Conservation (phyloP, 2,329 filamentous ascomycete genomes). For the Aspergillus tamarii region DNA sequence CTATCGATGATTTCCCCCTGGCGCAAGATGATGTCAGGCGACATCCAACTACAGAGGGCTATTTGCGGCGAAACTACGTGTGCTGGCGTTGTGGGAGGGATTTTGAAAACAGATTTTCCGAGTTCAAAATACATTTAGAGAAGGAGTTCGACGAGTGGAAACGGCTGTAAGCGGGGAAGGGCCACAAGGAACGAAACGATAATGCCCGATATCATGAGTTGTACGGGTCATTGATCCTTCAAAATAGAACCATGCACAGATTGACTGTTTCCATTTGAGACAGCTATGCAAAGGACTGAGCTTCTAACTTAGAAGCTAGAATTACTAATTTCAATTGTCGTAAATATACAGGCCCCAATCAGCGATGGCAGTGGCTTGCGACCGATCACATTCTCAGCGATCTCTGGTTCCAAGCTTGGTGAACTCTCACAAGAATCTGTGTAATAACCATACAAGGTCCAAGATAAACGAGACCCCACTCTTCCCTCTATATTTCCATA, state of each 20-base stretch:
- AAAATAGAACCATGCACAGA: too few relatives aligned
- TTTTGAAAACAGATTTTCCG: slow-evolving; percentile 74
- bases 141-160: slow-evolving; percentile 78
- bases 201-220: too few relatives aligned
- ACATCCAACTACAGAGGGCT: slow-evolving; percentile 59
- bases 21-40: slow-evolving; percentile 65
- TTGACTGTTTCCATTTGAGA: too few relatives aligned
- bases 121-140: slow-evolving; percentile 74
- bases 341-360: slow-evolving; percentile 30
- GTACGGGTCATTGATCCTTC: too few relatives aligned
- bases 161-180: slow-evolving; percentile 52
- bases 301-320: slow-evolving; percentile 18
- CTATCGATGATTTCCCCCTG: slow-evolving; percentile 78
- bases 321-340: slow-evolving; percentile 18
- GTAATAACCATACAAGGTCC: slow-evolving; percentile 14
- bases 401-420: slow-evolving; percentile 16
- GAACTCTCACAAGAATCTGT: slow-evolving; percentile 13
- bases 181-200: too few relatives aligned
- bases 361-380: slow-evolving; percentile 19
- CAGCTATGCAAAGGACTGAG: slow-evolving; percentile 8
- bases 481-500: slow-evolving; percentile 9
- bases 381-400: slow-evolving; percentile 28
- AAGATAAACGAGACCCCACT: slow-evolving; percentile 14
- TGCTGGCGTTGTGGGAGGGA: slow-evolving; percentile 83
- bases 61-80: slow-evolving; percentile 66